Percentiles rank a stretch among this genome's conserved stretches.
phyloP scores from a whole-genome alignment of 805 yeast species.

The Metschnikowia chrysomelidarum region DNA sequence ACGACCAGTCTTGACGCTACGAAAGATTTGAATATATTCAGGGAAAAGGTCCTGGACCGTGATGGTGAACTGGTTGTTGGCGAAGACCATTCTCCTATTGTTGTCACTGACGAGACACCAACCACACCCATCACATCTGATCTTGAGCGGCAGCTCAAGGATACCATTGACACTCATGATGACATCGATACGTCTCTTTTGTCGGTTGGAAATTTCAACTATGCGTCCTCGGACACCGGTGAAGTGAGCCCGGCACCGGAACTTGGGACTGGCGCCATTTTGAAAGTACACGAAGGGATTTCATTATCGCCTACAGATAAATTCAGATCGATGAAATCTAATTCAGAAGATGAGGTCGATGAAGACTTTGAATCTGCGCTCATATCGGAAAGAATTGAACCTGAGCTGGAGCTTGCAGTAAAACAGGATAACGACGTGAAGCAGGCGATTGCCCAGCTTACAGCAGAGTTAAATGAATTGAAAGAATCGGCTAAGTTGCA shows the following conservation, averaged over 20 bases:
- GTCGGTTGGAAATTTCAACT: too few species aligned
- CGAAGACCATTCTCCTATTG: neutral
- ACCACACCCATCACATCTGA: neutral
- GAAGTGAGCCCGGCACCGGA: neutral
- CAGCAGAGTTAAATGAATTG: constrained; percentile 31
- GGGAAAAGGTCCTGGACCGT: constrained; percentile 5
- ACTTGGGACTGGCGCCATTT: constrained; percentile 5
- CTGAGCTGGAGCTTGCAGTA: neutral
- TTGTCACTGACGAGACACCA: neutral
- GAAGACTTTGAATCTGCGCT: too few species aligned
- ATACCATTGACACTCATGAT: neutral
- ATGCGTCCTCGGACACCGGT: neutral
- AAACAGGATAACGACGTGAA: constrained; percentile 30
- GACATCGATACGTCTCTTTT: neutral
- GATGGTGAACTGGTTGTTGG: neutral
- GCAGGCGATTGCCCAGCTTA: constrained; percentile 31
- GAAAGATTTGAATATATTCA: constrained; percentile 8
- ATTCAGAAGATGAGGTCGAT: neutral
- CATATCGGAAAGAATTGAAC: too few species aligned
- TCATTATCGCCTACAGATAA: constrained; percentile 3
- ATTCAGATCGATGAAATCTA: neutral
- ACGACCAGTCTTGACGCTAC: constrained; percentile 17
- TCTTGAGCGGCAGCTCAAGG: neutral
- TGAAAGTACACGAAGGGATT: neutral
- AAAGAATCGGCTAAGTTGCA: constrained; percentile 40